Base-by-base conservation (phyloP, 768 basidiomycete species). In the Pleurotus salmoneostramineus region DNA sequence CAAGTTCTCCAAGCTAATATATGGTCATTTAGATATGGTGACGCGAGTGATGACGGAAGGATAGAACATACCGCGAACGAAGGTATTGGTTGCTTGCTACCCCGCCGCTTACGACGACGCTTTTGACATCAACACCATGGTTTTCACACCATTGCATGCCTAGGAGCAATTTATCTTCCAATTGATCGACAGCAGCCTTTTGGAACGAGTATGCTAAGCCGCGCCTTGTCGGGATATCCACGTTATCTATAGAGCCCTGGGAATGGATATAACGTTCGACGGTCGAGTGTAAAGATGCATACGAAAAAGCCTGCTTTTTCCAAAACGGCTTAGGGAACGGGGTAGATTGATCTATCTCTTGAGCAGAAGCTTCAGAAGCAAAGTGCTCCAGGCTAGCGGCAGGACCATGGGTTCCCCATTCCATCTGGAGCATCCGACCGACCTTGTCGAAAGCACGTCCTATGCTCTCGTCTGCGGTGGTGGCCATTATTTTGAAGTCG, bases 101-200 rank as follows among this genome's bases (percentile, higher is more conserved):
- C 1, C 96, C 96, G 0, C 96, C 96, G 58, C 93, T 93, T 12
- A 91, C 85, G 1, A 97, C 91, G 27, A 98, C 62, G 56, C 87
- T 76, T 8, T 68, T 69, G 3, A 91, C 71, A 6, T 64, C 54
- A 0, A 85, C 68, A n/a, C 72, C 78, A 21, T 76, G 64, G 6
- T 65, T 58, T 52, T 63, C 56, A 59, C 83, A 84, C 74, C 69
- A 73, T 21, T 72, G 64, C 40, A 86, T 60, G 0, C 76, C 87
- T 17, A 89, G 71, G 2, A 68, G 56, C 7, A 96, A 73, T 71
- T 95, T 97, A 46, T 84, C 82, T 64, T 85, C 85, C 0, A 98
- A 75, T 52, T 95, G 93, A 6, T 66, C 74, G 4, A 90, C 81
- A 0, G 86, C 91, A 0, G 86, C 82, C 2, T 72, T 68, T 71